Percentiles rank a stretch among this genome's conserved stretches.
Evolutionary conservation across 1,284 basidiomycete genomes (phyloP).

Genomic region (Irpex rosettiformis): DNA sequence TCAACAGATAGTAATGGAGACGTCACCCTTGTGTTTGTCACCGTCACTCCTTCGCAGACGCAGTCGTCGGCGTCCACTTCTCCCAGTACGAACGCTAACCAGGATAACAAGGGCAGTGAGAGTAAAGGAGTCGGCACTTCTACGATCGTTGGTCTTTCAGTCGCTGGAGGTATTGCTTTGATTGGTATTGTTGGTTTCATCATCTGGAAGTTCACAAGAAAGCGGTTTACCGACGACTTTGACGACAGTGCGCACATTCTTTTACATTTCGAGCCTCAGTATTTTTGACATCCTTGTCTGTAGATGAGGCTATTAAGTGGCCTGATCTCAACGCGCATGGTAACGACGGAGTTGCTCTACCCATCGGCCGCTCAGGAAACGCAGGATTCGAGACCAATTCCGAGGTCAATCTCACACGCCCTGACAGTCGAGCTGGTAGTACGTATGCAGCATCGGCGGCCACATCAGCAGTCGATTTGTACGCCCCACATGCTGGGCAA

Average conservation of each 20-base stretch:
- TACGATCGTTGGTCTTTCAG: conserved; percentile 74
- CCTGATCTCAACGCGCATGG: conserved; percentile 74
- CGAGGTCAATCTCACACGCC: conserved; percentile 51
- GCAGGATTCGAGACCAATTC: conserved; percentile 63
- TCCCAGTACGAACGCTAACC: conserved; percentile 11
- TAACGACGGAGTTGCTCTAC: conserved; percentile 46
- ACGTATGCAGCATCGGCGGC: conserved; percentile 39
- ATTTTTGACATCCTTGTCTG: not conserved
- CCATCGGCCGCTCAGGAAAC: conserved; percentile 57
- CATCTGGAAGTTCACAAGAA: conserved; percentile 79
- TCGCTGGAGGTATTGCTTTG: conserved; percentile 71
- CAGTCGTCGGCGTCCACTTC: conserved; percentile 14
- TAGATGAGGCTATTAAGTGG: conserved; percentile 81
- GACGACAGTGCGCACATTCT: conserved; percentile 62
- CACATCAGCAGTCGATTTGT: conserved; percentile 46
- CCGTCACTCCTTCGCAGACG: conserved; percentile 14
- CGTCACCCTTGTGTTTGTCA: conserved; percentile 19
- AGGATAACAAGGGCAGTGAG: conserved; percentile 11
- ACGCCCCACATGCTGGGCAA: conserved; percentile 23
- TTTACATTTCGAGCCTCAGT: conserved; percentile 1
- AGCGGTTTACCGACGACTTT: conserved; percentile 62
- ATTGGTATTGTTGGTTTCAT: conserved; percentile 69
- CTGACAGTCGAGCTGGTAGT: conserved; percentile 33
- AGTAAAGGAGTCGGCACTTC: conserved; percentile 49
- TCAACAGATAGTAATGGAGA: conserved; percentile 24